Evolutionary conservation across 208 protist species (phyloP), one percentile per base, ranked within the genome.

Genomic region (Kentomonas sorsogonicus): DNA sequence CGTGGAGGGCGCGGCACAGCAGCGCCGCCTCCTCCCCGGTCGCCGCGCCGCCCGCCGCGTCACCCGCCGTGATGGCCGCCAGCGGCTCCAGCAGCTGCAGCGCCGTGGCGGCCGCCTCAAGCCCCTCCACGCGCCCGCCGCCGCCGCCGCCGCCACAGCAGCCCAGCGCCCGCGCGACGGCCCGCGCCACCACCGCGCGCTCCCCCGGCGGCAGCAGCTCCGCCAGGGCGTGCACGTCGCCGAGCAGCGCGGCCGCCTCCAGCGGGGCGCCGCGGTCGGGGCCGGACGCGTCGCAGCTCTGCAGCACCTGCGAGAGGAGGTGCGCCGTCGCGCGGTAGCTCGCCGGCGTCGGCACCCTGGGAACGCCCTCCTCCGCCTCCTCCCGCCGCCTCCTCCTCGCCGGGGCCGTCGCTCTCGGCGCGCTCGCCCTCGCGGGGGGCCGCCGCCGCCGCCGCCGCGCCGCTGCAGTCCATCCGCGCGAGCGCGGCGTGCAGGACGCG

Each of bases 1-100:
- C 54, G 76, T 97, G 93, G 48, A 98, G 45, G 3, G 96, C 60
- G 20, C 82, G 69, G 46, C 93, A 95, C n/a, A 98, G 84, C 3
- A 84, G 61, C 26, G 83, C 73, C 78, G 98, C 93, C 69, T 98
- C 96, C 27, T 96, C 94, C 15, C 60, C 57, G 48, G 79, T 64
- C 10, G 70, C 55, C 13, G 16, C 22, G 15, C 38, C 36, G 34
- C 81, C 63, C 0, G 50, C 67, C 41, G 73, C 70, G 6, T 61
- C 53, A 46, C 93, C 84, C 1, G 67, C 26, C 53, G 92, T 81
- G 31, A 94, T 85, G 30, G 74, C 53, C 20, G 97, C 48, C 7
- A 98, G 58, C 45, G 93, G 82, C 29, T 75, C 65, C 23, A 97
- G 74, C 9, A 96, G 66, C 63, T 92, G 83, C 30, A 98, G 88